These are phyloP conservation scores for Sporothrix sp. DNA, from an alignment of 2,329 filamentous ascomycete species.

Conservation along the genomic window DNA sequence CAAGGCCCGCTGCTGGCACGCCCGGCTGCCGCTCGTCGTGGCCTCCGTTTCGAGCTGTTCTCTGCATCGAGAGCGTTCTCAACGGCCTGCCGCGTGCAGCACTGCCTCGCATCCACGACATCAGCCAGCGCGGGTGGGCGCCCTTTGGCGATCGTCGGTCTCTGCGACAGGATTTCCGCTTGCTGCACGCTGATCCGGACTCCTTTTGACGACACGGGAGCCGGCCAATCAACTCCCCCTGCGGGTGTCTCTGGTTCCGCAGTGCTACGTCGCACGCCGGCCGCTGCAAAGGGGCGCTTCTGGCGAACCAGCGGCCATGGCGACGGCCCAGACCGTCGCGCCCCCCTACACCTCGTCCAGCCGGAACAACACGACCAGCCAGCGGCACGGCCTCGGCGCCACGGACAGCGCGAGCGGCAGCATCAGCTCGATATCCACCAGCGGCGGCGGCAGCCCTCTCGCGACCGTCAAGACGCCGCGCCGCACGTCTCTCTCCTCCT, in stretches of 20 bases:
- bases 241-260: background rate
- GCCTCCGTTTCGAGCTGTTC: too few species aligned
- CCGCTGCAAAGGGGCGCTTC: background rate
- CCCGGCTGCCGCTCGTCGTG: too few species aligned
- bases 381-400: background rate
- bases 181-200: background rate
- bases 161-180: background rate
- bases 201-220: background rate
- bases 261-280: background rate
- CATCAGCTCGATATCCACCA: conserved; percentile 23
- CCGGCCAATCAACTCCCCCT: background rate
- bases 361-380: background rate
- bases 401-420: conserved; percentile 27
- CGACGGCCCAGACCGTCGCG: conserved; percentile 4
- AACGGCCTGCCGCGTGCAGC: too few species aligned
- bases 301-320: conserved; percentile 6
- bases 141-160: background rate
- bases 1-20: background rate
- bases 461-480: conserved; percentile 30
- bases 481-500: conserved; percentile 54
- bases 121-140: background rate
- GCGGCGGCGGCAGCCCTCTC: conserved; percentile 15
- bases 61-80: too few species aligned
- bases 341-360: background rate
- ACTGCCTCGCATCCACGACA: too few species aligned